phyloP scores from a whole-genome alignment of 352 stramenopile genomes.

The Nothophytophthora sp. region DNA sequence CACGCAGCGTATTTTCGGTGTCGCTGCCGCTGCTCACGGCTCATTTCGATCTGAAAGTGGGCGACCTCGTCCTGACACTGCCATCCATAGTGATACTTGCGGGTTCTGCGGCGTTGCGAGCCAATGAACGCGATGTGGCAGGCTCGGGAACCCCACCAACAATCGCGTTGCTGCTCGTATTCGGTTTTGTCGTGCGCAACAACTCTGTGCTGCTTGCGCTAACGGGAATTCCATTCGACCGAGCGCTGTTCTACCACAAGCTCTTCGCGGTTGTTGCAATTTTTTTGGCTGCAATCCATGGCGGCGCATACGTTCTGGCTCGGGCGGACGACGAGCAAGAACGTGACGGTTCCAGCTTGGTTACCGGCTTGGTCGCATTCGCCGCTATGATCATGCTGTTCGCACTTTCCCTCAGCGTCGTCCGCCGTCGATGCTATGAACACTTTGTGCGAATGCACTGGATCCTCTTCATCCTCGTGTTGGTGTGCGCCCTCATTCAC shows the following conservation, averaged over 20 bases:
- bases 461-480: slow-evolving; percentile 36
- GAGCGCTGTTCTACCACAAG: slow-evolving; percentile 42
- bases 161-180: slow-evolving; percentile 28
- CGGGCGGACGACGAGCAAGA: background rate
- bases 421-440: slow-evolving; percentile 39
- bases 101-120: background rate
- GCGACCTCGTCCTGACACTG: slow-evolving; percentile 24
- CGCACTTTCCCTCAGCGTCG: slow-evolving; percentile 17
- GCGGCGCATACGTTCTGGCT: slow-evolving; percentile 19
- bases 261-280: slow-evolving; percentile 22
- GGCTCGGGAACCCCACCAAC: slow-evolving; percentile 15
- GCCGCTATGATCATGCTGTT: slow-evolving; percentile 18
- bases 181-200: slow-evolving; percentile 38
- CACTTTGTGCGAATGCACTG: slow-evolving; percentile 40
- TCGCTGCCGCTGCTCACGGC: slow-evolving; percentile 16
- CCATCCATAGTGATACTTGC: slow-evolving; percentile 4
- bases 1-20: slow-evolving; percentile 11
- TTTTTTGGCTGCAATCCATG: slow-evolving; percentile 26
- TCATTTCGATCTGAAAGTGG: slow-evolving; percentile 25
- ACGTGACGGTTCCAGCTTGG: background rate
- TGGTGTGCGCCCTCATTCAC: slow-evolving; percentile 33
- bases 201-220: slow-evolving; percentile 34
- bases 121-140: slow-evolving; percentile 3
- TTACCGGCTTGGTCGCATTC: slow-evolving; percentile 16
- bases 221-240: slow-evolving; percentile 40